Evolutionary conservation across 345 rosid species (phyloP), one percentile per base, ranked within the genome.

Genomic region (Lepidium africanum): DNA sequence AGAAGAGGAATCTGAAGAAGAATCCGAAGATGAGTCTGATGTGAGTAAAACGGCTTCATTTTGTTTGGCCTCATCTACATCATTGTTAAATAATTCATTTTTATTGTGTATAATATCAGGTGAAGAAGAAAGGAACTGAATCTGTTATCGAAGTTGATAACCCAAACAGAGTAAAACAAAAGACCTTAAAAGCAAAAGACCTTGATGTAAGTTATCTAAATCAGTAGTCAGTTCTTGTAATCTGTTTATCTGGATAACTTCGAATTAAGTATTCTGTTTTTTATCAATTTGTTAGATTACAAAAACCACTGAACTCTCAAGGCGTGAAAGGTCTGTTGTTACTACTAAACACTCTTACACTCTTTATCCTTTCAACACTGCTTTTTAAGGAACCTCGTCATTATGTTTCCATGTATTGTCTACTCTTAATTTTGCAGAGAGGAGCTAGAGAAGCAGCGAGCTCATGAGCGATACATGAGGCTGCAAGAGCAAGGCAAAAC

Each of bases 401-500:
- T 39, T 9, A 38, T 38, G 11, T 13, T 50, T 58, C 21, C 23
- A 6, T 49, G 21, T 42, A 10, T 50, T 9, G 47, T 39, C 52
- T 65, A 19, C n/a, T 19, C 23, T 9, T 10, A 27, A 54, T 17
- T 4, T 49, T 52, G 60, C 81, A 94, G 99, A 73, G 96, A 94
- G 80, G 99, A 91, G 80, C 68, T 94, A 41, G 97, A 94, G 81
- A 94, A 94, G 78, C 96, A 91, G 77, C 84, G 79, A 77, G 95
- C 99, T 74, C 99, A 89, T 46, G 97, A 93, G 81, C 89, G 96
- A 40, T 91, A 87, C 80, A 93, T 93, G 97, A 90, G 81, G 89
- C 83, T 94, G 78, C 99, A 91, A 67, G 99, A 94, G 74, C 99
- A 94, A 70, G 99, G 99, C 49, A 94, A 94, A 83, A 91, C 96